phyloP scores from a whole-genome alignment of 1,139 yeast species.

The Kluyveromyces sp. region DNA sequence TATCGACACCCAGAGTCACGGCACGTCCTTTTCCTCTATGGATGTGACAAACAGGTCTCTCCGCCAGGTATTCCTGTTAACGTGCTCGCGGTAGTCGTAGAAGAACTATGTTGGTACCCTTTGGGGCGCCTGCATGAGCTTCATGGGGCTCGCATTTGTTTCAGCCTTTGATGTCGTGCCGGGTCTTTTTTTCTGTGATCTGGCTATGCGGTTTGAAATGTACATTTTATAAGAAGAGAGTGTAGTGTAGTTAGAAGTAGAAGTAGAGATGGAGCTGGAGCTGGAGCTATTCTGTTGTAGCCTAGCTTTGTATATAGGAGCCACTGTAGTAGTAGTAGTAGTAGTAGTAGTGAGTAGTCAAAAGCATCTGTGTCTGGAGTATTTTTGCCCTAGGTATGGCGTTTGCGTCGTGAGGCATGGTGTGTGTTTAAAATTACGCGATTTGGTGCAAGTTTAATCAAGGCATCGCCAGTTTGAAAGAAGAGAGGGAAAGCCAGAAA shows the following conservation, averaged over 20 bases:
- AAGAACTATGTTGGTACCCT: conserved; percentile 29
- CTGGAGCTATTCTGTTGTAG: too few species aligned
- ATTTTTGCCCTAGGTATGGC: too few species aligned
- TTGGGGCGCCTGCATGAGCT: conserved; percentile 19
- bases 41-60: conserved; percentile 15
- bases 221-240: conserved; percentile 32
- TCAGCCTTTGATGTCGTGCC: conserved; percentile 52
- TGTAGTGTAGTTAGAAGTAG: too few species aligned
- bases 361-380: too few species aligned
- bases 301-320: too few species aligned
- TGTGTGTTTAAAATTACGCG: background rate
- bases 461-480: background rate
- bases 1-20: conserved; percentile 94
- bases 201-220: conserved; percentile 69
- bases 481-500: background rate
- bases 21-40: conserved; percentile 30
- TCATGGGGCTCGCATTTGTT: conserved; percentile 29
- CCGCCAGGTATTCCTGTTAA: conserved; percentile 30
- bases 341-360: too few species aligned
- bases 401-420: background rate
- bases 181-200: conserved; percentile 27
- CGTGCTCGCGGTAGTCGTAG: conserved; percentile 96
- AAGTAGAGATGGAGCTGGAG: too few species aligned
- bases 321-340: too few species aligned
- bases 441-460: background rate